Base-by-base conservation (phyloP, 106 monocot species). In the Apostasia ramifera region DNA sequence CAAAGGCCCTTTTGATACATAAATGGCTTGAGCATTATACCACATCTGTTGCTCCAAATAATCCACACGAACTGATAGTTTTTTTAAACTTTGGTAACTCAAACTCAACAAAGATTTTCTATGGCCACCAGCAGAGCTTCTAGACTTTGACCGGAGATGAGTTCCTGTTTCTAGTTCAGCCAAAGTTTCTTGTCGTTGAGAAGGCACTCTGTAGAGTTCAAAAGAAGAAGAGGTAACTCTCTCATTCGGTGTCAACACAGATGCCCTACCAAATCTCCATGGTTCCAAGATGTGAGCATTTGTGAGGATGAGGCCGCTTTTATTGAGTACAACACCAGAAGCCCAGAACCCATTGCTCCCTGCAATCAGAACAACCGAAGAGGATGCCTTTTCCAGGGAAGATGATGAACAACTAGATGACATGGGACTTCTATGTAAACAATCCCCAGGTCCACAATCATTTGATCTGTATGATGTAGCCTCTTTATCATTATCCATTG, bases 241-340 rank as follows among this genome's bases (percentile, higher is more conserved):
- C 26, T 84, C 70, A n/a, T 44, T 14, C 10, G 69, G 61, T 70
- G 66, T 75, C 54, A 86, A 53, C 40, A 77, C 51, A 68, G 85
- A 79, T 40, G 77, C 66, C 74, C 71, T 89, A 41, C 81, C 82
- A 77, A 82, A 95, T 82, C 89, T 91, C 92, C 86, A 86, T 55
- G 95, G 95, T 69, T 95, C 95, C 59, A 95, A 66, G 44, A 91
- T 71, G 73, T 95, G 95, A 11, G 95, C 95, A 84, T 95, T 95
- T 65, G 95, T 95, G 44, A 95, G 79, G 46, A 95, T 77, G 40
- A 95, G 84, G 47, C 95, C 95, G 71, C 40, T n/a, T 6, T 69
- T 76, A 53, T 89, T 95, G 52, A 95, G 67, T 53, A 95, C 71
- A 74, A 95, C 73, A 40, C 95, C 95, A 8, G 95, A 92, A 74